Evolutionary conservation across 495 filamentous ascomycete genomes (phyloP).

Genomic region (Tuber magnatum): DNA sequence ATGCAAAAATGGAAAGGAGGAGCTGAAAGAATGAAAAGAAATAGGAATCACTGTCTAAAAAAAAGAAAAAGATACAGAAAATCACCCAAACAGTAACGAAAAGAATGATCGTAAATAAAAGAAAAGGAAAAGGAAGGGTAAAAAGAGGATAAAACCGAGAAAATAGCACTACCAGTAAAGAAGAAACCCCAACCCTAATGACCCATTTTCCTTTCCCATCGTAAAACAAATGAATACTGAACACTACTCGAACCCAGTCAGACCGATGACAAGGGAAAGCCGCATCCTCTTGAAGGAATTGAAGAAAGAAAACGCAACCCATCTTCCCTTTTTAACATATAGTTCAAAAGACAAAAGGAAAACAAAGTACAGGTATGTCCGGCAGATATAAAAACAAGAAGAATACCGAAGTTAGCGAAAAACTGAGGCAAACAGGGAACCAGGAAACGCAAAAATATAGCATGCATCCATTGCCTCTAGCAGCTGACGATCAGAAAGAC

Average conservation of each 20-base stretch:
- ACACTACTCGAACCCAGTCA: conserved; percentile 22
- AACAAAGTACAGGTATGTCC: conserved; percentile 37
- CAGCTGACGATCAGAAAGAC: conserved; percentile 32
- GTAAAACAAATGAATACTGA: conserved; percentile 38
- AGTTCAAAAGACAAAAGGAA: conserved; percentile 37
- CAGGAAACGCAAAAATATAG: conserved; percentile 39
- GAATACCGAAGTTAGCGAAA: conserved; percentile 22
- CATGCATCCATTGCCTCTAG: conserved; percentile 40
- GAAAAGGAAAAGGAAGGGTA: conserved; percentile 41
- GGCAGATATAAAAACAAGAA: conserved; percentile 38
- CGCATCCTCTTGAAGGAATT: conserved; percentile 19
- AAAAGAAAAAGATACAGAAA: conserved; percentile 33
- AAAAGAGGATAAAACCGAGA: conserved; percentile 11
- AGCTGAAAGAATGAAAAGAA: conserved; percentile 25
- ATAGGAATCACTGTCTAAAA: conserved; percentile 29
- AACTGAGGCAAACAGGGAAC: conserved; percentile 42
- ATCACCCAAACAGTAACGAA: conserved; percentile 23
- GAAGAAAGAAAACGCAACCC: conserved; percentile 31
- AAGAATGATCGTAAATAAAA: conserved; percentile 24
- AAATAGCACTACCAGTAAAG: conserved; percentile 12
- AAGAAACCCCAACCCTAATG: conserved; percentile 38
- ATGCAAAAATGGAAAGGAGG: conserved; percentile 5
- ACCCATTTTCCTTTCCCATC: conserved; percentile 45
- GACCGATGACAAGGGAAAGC: conserved; percentile 29
- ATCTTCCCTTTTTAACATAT: conserved; percentile 40